Conservation (phyloP, 257 asterid genomes). For the Verbena officinalis region DNA sequence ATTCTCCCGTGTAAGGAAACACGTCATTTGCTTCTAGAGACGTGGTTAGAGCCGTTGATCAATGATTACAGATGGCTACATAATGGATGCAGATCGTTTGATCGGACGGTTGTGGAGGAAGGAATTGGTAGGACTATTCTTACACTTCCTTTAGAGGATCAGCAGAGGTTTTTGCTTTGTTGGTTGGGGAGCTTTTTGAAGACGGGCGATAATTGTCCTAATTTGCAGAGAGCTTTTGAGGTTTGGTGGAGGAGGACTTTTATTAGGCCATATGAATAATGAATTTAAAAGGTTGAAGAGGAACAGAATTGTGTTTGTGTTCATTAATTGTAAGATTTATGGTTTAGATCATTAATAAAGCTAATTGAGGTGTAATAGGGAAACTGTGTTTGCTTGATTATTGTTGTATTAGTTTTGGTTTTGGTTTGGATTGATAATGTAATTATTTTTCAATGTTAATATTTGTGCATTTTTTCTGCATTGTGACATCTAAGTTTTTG, state of each 20-base stretch:
- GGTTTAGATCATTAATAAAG: too few species aligned
- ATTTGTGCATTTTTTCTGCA: conserved; percentile 3
- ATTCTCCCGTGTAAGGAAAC: conserved; percentile 80
- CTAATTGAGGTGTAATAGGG: too few species aligned
- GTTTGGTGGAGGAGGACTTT: conserved; percentile 99
- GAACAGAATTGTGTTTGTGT: conserved; percentile 12
- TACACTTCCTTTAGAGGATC: conserved; percentile 91
- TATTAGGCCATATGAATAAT: conserved; percentile 62
- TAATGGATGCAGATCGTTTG: conserved; percentile 81
- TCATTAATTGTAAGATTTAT: background rate
- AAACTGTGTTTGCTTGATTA: conserved; percentile 10
- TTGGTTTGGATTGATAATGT: conserved; percentile 9
- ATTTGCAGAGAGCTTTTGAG: conserved; percentile 86
- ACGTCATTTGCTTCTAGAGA: conserved; percentile 59
- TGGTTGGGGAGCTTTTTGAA: conserved; percentile 83
- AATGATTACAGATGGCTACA: conserved; percentile 86
- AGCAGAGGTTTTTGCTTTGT: conserved; percentile 68
- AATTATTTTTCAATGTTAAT: conserved; percentile 20
- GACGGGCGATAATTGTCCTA: conserved; percentile 87
- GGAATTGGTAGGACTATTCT: conserved; percentile 89
- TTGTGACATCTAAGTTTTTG: background rate
- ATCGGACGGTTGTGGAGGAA: conserved; percentile 83
- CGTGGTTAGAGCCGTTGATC: conserved; percentile 86
- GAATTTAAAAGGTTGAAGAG: conserved; percentile 44
- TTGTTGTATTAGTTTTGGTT: background rate